Evolutionary conservation across 345 rosid species (phyloP).

Genomic region (Turnera subulata): DNA sequence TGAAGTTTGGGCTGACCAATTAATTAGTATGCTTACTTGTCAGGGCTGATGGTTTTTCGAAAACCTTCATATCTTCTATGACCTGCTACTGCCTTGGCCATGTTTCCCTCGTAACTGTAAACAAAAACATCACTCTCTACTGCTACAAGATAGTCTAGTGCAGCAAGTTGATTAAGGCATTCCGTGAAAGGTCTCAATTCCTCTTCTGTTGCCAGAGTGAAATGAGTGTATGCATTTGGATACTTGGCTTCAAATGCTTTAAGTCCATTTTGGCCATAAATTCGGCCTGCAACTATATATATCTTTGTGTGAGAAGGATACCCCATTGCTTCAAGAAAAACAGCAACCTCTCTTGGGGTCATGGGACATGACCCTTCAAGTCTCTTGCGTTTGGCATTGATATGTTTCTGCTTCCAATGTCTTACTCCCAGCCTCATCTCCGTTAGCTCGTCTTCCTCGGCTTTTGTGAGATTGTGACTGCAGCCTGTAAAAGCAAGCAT

Average conservation of each 20-base stretch:
- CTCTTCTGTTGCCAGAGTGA: slow-evolving; percentile 45
- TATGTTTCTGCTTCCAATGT: slow-evolving; percentile 64
- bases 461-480: slow-evolving; percentile 50
- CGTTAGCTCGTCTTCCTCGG: slow-evolving; percentile 41
- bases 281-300: slow-evolving; percentile 66
- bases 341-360: slow-evolving; percentile 66
- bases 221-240: slow-evolving; percentile 49
- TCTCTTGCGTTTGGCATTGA: slow-evolving; percentile 39
- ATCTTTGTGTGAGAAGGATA: slow-evolving; percentile 54
- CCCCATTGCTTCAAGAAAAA: slow-evolving; percentile 68
- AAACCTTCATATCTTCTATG: slow-evolving; percentile 69
- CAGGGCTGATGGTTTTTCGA: slow-evolving; percentile 61
- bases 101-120: slow-evolving; percentile 67
- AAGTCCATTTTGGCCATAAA: slow-evolving; percentile 53
- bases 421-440: slow-evolving; percentile 37
- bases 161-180: slow-evolving; percentile 60
- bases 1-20: too few species aligned
- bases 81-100: slow-evolving; percentile 78
- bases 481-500: slow-evolving; percentile 81
- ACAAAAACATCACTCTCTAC: slow-evolving; percentile 58
- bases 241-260: slow-evolving; percentile 40
- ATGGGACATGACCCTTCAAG: slow-evolving; percentile 57
- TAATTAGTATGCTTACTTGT: slow-evolving; percentile 34
- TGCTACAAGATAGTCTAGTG: slow-evolving; percentile 63
- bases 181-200: slow-evolving; percentile 40